These are phyloP conservation scores for Lactarius evosmus DNA, from an alignment of 768 basidiomycete species.

Conservation along the genomic window DNA sequence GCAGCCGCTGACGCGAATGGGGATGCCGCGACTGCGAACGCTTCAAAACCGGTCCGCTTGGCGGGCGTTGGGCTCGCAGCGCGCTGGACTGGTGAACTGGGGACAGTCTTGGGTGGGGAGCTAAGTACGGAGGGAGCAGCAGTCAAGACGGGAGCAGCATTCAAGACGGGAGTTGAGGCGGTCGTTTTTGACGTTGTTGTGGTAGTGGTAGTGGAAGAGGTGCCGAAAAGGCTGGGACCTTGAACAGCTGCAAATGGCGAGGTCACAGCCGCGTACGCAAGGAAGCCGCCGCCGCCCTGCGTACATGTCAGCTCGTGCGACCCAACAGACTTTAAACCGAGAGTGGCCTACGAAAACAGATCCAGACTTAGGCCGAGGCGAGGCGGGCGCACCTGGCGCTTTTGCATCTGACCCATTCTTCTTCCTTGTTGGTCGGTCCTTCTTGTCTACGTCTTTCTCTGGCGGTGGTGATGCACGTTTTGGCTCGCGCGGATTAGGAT, in stretches of 20 bases:
- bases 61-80: conserved; percentile 36
- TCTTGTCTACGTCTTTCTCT: conserved; percentile 21
- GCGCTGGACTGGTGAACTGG: conserved; percentile 22
- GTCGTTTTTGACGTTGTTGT: conserved; percentile 30
- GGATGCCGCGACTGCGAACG: conserved; percentile 49
- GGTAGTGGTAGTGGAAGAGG: conserved; percentile 35
- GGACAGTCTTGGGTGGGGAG: conserved; percentile 22
- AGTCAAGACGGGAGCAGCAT: conserved; percentile 11
- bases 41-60: conserved; percentile 57
- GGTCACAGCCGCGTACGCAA: conserved; percentile 70
- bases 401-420: conserved; percentile 20
- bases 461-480: conserved; percentile 64
- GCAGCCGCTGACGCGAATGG: conserved; percentile 55
- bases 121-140: conserved; percentile 14
- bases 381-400: conserved; percentile 8
- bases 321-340: background rate
- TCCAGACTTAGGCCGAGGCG: conserved; percentile 23
- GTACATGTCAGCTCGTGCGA: conserved; percentile 22
- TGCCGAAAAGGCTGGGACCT: conserved; percentile 53
- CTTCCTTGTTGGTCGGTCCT: conserved; percentile 17
- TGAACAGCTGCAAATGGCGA: conserved; percentile 76
- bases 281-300: conserved; percentile 52
- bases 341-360: conserved; percentile 20
- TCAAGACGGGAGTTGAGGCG: conserved; percentile 17
- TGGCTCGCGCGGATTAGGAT: conserved; percentile 38